phyloP scores from a whole-genome alignment of 352 stramenopile species.

The Globisporangium rhizosaccharum region DNA sequence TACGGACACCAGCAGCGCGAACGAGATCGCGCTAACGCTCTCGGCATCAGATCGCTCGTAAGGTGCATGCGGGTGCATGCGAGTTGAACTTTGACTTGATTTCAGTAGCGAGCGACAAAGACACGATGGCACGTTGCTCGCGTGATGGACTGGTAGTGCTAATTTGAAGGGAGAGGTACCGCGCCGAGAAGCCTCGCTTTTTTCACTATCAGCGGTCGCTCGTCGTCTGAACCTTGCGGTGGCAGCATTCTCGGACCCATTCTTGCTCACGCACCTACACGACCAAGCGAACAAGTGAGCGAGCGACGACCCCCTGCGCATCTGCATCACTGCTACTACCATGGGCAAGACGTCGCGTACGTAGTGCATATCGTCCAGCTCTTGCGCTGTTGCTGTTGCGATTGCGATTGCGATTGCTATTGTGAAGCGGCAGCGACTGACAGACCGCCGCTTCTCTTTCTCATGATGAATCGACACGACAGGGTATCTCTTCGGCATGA shows the following conservation, averaged over 20 bases:
- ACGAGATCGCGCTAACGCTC: too few relatives aligned
- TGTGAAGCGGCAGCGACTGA: neutral
- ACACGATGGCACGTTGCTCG: neutral
- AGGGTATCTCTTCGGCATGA: slow-evolving; percentile 74
- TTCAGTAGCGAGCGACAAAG: slow-evolving; percentile 2
- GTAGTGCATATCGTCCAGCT: neutral
- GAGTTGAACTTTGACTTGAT: neutral
- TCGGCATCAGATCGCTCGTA: too few relatives aligned
- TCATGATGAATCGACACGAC: neutral
- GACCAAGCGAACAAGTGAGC: too few relatives aligned
- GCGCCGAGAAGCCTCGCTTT: too few relatives aligned
- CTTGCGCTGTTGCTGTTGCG: neutral
- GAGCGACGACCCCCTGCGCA: neutral
- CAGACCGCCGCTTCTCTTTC: neutral
- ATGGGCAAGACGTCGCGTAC: slow-evolving; percentile 17
- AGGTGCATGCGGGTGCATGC: too few relatives aligned
- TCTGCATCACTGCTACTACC: neutral
- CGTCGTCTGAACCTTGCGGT: neutral
- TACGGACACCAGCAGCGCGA: too few relatives aligned
- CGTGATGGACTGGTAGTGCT: too few relatives aligned
- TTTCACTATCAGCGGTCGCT: too few relatives aligned
- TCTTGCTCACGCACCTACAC: too few relatives aligned
- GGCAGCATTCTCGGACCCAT: too few relatives aligned
- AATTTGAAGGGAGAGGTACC: too few relatives aligned
- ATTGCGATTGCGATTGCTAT: too few relatives aligned